phyloP scores from a whole-genome alignment of 2,329 filamentous ascomycete genomes.

The Microdochium bolleyi region DNA sequence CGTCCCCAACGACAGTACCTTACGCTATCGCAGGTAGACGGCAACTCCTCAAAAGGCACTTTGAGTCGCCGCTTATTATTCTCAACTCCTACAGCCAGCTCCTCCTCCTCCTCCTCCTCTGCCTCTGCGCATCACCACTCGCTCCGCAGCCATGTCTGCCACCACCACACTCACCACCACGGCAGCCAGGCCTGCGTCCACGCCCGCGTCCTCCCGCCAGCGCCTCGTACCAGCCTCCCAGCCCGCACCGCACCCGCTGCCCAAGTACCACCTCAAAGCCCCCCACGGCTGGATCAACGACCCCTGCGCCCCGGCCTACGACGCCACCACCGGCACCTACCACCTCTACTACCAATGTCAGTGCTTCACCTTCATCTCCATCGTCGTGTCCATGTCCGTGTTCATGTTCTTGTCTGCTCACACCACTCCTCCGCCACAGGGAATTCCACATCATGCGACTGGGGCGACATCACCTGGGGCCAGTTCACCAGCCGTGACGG shows the following conservation, averaged over 20 bases:
- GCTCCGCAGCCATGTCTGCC: no score
- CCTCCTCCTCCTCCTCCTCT: no score
- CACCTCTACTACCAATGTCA: constrained; percentile 47
- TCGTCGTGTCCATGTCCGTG: constrained; percentile 29
- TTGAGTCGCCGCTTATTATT: no score
- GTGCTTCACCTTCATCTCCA: constrained; percentile 20
- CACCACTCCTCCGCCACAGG: constrained; percentile 7
- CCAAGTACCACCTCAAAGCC: constrained; percentile 12
- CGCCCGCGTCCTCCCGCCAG: not conserved
- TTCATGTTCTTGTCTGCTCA: no score
- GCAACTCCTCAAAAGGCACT: no score
- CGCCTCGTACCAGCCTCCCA: not conserved
- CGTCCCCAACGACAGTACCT: no score
- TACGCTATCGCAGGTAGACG: no score
- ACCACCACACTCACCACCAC: no score
- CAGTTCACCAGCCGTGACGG: constrained; percentile 35
- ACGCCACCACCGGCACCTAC: constrained; percentile 35
- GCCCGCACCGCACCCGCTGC: not conserved
- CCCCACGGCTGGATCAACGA: constrained; percentile 27
- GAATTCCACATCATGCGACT: constrained; percentile 26
- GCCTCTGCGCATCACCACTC: no score
- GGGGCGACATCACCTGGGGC: constrained; percentile 37
- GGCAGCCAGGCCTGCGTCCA: no score
- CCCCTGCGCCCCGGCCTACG: constrained; percentile 41
- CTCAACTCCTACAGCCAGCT: no score